Conservation (phyloP, 495 filamentous ascomycete genomes). For the Penicillium canescens region DNA sequence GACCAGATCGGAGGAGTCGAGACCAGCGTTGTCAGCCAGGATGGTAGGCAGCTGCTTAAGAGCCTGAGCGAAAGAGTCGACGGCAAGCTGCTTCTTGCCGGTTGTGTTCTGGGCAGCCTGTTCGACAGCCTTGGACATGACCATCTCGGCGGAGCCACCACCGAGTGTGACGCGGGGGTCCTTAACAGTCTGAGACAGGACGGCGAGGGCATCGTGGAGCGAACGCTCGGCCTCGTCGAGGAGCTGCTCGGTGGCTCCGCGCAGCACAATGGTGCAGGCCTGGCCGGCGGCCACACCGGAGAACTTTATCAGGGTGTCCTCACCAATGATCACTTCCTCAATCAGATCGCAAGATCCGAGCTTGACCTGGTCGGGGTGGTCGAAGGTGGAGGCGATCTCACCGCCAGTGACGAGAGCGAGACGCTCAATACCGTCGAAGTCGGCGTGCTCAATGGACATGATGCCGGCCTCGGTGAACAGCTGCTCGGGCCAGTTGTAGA, state of each 20-base stretch:
- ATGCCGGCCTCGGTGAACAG: constrained; percentile 97
- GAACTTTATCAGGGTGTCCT: constrained; percentile 96
- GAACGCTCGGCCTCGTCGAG: constrained; percentile 96
- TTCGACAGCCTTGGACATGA: constrained; percentile 98
- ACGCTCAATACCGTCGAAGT: constrained; percentile 97
- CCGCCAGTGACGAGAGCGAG: constrained; percentile 93
- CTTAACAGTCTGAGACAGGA: constrained; percentile 94
- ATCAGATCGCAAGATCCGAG: constrained; percentile 93
- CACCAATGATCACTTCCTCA: constrained; percentile 96
- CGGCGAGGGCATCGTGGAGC: constrained; percentile 92
- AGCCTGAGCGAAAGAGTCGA: constrained; percentile 84
- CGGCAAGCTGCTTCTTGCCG: constrained; percentile 94
- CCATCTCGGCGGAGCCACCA: constrained; percentile 96
- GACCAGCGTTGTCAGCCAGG: constrained; percentile 93
- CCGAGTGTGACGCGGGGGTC: constrained; percentile 93
- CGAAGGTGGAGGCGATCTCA: constrained; percentile 96
- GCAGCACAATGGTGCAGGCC: constrained; percentile 95
- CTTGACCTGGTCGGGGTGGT: constrained; percentile 96
- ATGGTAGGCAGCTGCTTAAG: constrained; percentile 94
- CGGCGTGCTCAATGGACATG: constrained; percentile 97
- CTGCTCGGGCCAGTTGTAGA: constrained; percentile 99
- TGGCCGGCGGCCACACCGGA: constrained; percentile 92
- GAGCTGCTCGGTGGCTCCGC: constrained; percentile 93
- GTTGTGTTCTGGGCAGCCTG: constrained; percentile 90
- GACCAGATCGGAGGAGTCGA: constrained; percentile 92